Evolutionary conservation across 108 stramenopile species (phyloP), one percentile per base, ranked within the genome.

Genomic region (Cyclotella baltica): DNA sequence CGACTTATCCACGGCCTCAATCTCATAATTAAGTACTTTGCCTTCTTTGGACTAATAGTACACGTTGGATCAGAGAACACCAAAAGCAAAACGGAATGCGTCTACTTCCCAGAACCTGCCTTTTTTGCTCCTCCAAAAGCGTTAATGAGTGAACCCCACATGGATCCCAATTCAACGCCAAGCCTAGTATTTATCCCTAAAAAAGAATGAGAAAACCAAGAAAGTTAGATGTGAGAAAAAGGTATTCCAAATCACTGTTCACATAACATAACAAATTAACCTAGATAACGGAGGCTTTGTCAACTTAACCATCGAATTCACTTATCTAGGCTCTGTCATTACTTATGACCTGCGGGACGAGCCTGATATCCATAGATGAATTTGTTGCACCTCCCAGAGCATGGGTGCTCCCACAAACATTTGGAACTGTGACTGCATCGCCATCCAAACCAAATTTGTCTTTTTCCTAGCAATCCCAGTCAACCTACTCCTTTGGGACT

Each of bases 61-160:
- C 75, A 76, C 36, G 19, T 67, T 67, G 75, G 66, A 3, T 13
- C 18, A 51, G 75, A 51, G 4, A 66, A 29, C 2, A 37, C 35
- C 28, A 16, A 30, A 16, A 3, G 48, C 2, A 76, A 76, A 67
- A 76, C 75, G 6, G 75, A 76, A 57, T 38, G 37, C 34, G 47
- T 74, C 1, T 74, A 46, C 70, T 53, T 71, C 10, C 53, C 73
- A 9, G 20, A 37, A n/a, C 67, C 67, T 11, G 29, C 27, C 53
- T 56, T 55, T 30, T 56, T 23, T 29, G 23, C 4, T 28, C 29
- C 58, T n/a, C n/a, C n/a, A n/a, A n/a, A n/a, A n/a, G n/a, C n/a
- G n/a, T n/a, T n/a, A n/a, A n/a, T n/a, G n/a, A n/a, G n/a, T n/a
- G n/a, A n/a, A n/a, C n/a, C n/a, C n/a, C n/a, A n/a, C n/a, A n/a